Evolutionary conservation across 306 rosid species (phyloP), one percentile per base, ranked within the genome.

Genomic region (Malus sylvestris): DNA sequence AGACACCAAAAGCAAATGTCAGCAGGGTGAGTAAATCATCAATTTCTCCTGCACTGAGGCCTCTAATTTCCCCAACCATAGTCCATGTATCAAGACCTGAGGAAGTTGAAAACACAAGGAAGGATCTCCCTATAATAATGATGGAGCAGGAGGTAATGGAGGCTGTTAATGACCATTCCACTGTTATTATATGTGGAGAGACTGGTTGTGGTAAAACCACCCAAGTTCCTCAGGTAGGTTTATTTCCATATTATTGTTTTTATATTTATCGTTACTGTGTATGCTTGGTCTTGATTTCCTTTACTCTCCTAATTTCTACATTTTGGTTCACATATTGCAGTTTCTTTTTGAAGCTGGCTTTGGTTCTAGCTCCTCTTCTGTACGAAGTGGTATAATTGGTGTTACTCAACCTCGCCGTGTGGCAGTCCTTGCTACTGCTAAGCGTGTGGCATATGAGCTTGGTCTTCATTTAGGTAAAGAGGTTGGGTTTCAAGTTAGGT

Each of bases 201-300:
- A 93, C 98, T 81, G 96, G 98, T 70, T 93, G 98, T 88, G 98
- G 98, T 81, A 93, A 93, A 93, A 93, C 97, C 44, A 93, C 98
- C 71, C 98, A 93, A 89, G 98, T 93, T 85, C 97, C 98, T 69
- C 98, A 93, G 86, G 96, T 90, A 68, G 81, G 89, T 73, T 70
- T 73, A 19, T 66, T 66, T 4, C 40, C 8, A 65, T 35, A 33
- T 66, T 66, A 32, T 66, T 33, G 46, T 65, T 53, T 70, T 67
- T 84, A 23, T 67, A 12, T 22, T 51, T 64, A 45, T 45, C 53
- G 67, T 42, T 20, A 4, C 6, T 35, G 11, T 66, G 77, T 79
- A 57, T 79, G 78, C 61, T 74, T 59, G 44, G 57, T 67, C 46
- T 45, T 60, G 9, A 46, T 68, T 42, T 23, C 67, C 33, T 45